Evolutionary conservation across 177 flowering plant genomes (phyloP).

Genomic region (Vitis hybrid): DNA sequence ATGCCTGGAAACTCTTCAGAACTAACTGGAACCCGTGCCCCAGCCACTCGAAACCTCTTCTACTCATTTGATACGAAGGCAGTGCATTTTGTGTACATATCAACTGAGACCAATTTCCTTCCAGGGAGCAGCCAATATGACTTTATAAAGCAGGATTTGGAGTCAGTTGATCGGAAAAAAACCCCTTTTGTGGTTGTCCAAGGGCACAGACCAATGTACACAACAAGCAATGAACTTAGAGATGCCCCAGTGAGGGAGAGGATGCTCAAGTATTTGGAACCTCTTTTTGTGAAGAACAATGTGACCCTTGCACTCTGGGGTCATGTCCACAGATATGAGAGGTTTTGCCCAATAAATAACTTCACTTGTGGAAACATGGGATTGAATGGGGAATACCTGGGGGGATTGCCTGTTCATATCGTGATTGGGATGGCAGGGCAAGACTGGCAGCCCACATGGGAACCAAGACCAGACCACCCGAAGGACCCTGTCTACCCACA

Average conservation of each 20-base stretch:
- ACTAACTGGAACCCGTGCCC: slow-evolving; percentile 71
- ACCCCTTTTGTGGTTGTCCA: slow-evolving; percentile 90
- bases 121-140: slow-evolving; percentile 69
- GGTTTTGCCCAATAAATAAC: slow-evolving; percentile 89
- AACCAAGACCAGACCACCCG: slow-evolving; percentile 72
- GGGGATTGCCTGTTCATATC: slow-evolving; percentile 64
- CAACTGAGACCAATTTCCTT: slow-evolving; percentile 92
- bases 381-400: slow-evolving; percentile 20
- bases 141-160: slow-evolving; percentile 72
- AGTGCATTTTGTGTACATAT: slow-evolving; percentile 84
- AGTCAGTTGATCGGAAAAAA: slow-evolving; percentile 62
- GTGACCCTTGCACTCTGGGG: slow-evolving; percentile 94
- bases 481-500: slow-evolving; percentile 76
- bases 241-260: slow-evolving; percentile 62
- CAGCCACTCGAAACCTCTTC: slow-evolving; percentile 76
- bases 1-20: slow-evolving; percentile 93
- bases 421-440: slow-evolving; percentile 99
- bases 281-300: slow-evolving; percentile 73
- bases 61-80: slow-evolving; percentile 76
- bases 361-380: slow-evolving; percentile 65
- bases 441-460: slow-evolving; percentile 94
- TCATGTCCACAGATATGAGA: slow-evolving; percentile 89
- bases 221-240: slow-evolving; percentile 65
- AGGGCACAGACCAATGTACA: slow-evolving; percentile 99
- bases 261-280: slow-evolving; percentile 74